Evolutionary conservation across 225 moss, liverwort and hornwort species (phyloP).

Genomic region (Rhytidiadelphus loreus): DNA sequence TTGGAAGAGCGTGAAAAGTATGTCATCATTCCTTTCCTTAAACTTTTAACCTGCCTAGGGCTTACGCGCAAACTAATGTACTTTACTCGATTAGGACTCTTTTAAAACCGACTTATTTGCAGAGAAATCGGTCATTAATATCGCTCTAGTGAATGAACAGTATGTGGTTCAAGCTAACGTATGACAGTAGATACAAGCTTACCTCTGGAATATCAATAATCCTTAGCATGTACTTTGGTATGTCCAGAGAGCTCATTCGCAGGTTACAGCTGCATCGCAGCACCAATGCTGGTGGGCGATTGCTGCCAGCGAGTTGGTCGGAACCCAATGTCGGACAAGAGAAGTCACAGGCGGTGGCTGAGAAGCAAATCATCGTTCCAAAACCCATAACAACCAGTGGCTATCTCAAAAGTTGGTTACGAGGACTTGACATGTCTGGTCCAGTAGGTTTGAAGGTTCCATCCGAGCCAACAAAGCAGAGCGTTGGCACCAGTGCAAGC

Average conservation of each 20-base stretch:
- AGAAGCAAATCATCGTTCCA: slow-evolving; percentile 19
- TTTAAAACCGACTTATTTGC: not conserved
- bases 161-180: not conserved
- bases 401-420: slow-evolving; percentile 75
- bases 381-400: slow-evolving; percentile 44
- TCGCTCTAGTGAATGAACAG: not conserved
- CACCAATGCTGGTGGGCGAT: slow-evolving; percentile 48
- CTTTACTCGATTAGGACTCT: not conserved
- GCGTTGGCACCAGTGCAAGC: slow-evolving; percentile 7
- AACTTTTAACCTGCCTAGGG: not conserved
- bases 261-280: slow-evolving; percentile 70
- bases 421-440: slow-evolving; percentile 59
- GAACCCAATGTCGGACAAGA: slow-evolving; percentile 18
- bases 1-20: slow-evolving; percentile 74
- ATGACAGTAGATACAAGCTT: not conserved
- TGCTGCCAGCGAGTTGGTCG: slow-evolving; percentile 57
- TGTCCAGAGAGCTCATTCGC: slow-evolving; percentile 59
- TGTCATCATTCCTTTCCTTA: not conserved
- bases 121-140: not conserved
- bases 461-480: slow-evolving; percentile 23
- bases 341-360: not conserved
- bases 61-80: not conserved
- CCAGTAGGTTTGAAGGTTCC: slow-evolving; percentile 25
- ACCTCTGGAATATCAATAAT: not conserved
- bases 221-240: not conserved